Base-by-base conservation (phyloP, 768 basidiomycete species). In the Daedaleopsis sinensis region DNA sequence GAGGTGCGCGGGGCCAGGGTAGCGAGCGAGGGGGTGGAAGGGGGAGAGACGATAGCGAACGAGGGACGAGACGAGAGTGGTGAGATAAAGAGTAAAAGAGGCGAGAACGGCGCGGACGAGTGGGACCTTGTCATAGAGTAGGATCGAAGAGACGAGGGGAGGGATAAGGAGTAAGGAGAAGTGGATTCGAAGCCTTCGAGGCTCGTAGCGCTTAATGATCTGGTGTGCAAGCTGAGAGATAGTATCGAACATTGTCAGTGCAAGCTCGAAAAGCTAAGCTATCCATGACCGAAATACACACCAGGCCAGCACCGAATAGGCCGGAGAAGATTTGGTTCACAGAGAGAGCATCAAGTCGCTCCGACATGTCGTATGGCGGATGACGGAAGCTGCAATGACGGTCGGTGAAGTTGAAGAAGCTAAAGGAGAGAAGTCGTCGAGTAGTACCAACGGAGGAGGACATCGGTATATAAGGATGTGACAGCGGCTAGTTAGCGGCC, bases 21-120 rank as follows among this genome's bases (percentile, higher is more conserved):
- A 68, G 11, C 55, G 55, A 4, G 67, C 65, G 13, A 72, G 62
- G 0, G 71, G 71, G 43, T 72, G 71, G 38, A 68, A 63, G 5
- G 71, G 70, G 3, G 67, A 65, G n/a, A 71, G 27, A 12, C 71
- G 70, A 50, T 72, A 72, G 47, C 62, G 6, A 21, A 59, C 32
- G 44, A 70, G 53, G 12, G 65, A 67, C 7, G 60, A 24, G 9
- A 63, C 4, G 13, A 68, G 55, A 0, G 65, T 51, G n/a, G 58
- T 23, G 16, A 53, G 42, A 57, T 59, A 64, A 15, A 59, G 38
- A 13, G 54, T 39, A 44, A 55, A 61, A 0, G 64, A 36, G 3
- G 21, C 23, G 1, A 57, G 2, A 24, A 42, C 7, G 3, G 58
- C 50, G 23, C 9, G 1, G 38, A 32, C 10, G 2, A 39, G 37